Conservation (phyloP, 192 early-diverging fungal genomes). For the Chytriomyces sp. region DNA sequence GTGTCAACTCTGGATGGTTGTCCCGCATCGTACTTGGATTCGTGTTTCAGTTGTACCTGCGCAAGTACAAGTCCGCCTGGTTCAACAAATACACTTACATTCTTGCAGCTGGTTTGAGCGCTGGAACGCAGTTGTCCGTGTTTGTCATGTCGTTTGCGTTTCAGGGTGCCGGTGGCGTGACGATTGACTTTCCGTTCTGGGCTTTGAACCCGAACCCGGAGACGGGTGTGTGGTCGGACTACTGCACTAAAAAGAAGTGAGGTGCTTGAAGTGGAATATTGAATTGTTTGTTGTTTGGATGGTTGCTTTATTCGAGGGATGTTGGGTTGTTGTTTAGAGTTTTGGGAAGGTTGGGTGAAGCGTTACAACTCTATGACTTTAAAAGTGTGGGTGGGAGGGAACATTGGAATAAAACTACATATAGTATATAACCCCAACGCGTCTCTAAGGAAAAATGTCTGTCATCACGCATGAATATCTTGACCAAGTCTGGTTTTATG, state of each 20-base stretch:
- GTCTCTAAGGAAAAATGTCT: no score
- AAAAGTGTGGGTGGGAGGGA: no score
- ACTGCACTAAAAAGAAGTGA: neutral
- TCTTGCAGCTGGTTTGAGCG: slow-evolving; percentile 60
- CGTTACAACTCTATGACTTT: no score
- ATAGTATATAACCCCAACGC: no score
- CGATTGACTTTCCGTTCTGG: slow-evolving; percentile 18
- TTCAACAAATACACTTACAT: slow-evolving; percentile 67
- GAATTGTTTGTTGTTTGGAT: no score
- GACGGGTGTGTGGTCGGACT: slow-evolving; percentile 6
- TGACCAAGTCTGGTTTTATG: no score
- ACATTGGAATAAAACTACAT: no score
- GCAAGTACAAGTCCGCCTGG: slow-evolving; percentile 66
- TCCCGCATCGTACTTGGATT: slow-evolving; percentile 59
- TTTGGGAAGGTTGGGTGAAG: no score
- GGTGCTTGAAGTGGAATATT: no score
- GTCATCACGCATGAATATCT: no score
- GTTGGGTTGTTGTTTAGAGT: no score
- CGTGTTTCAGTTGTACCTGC: slow-evolving; percentile 74
- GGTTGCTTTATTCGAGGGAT: no score
- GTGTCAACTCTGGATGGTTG: slow-evolving; percentile 16
- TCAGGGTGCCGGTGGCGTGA: neutral
- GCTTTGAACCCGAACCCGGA: slow-evolving; percentile 20
- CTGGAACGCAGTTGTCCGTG: slow-evolving; percentile 33
- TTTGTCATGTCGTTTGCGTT: slow-evolving; percentile 13